A percentile compares a stretch with the other conserved stretches of the same genome.
These are phyloP conservation scores for Coccinonectria pachysandricola DNA, from an alignment of 2,329 filamentous ascomycete species.

Conservation along the genomic window DNA sequence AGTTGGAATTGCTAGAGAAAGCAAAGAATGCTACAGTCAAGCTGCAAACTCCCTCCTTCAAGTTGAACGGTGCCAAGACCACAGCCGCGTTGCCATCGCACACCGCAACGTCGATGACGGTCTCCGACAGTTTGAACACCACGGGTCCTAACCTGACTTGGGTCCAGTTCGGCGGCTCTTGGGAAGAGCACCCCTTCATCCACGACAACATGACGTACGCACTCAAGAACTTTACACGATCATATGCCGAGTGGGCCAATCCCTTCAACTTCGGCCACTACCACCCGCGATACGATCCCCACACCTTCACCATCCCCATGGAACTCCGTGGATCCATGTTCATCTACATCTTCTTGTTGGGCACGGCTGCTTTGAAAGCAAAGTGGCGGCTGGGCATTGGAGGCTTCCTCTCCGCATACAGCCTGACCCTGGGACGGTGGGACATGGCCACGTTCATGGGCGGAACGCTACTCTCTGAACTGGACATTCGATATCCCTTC, in stretches of 20 bases:
- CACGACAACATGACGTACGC: slow-evolving; percentile 29
- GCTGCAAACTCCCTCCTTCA: not conserved
- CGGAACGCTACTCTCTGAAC: slow-evolving; percentile 26
- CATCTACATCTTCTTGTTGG: slow-evolving; percentile 30
- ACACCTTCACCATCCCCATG: slow-evolving; percentile 32
- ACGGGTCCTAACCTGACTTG: slow-evolving; percentile 21
- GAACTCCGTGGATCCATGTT: slow-evolving; percentile 31
- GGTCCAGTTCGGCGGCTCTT: slow-evolving; percentile 29
- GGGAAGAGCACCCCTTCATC: slow-evolving; percentile 31
- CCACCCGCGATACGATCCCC: slow-evolving; percentile 30
- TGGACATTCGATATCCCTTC: slow-evolving; percentile 21
- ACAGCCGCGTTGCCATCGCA: slow-evolving; percentile 3
- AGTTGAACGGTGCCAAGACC: not conserved
- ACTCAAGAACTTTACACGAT: slow-evolving; percentile 27
- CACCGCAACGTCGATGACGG: too few relatives aligned
- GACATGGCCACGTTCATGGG: slow-evolving; percentile 31
- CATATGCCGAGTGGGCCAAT: slow-evolving; percentile 30
- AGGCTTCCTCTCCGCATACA: slow-evolving; percentile 22
- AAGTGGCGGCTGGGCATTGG: slow-evolving; percentile 24
- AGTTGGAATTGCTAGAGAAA: slow-evolving; percentile 6
- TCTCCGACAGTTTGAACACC: too few relatives aligned
- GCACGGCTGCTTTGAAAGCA: slow-evolving; percentile 25
- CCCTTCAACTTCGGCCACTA: slow-evolving; percentile 30
- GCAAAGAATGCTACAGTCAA: slow-evolving; percentile 3
- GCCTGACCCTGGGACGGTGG: slow-evolving; percentile 26